These are phyloP conservation scores for Wallacemonas sp. DNA, from an alignment of 208 protist genomes.

Conservation along the genomic window DNA sequence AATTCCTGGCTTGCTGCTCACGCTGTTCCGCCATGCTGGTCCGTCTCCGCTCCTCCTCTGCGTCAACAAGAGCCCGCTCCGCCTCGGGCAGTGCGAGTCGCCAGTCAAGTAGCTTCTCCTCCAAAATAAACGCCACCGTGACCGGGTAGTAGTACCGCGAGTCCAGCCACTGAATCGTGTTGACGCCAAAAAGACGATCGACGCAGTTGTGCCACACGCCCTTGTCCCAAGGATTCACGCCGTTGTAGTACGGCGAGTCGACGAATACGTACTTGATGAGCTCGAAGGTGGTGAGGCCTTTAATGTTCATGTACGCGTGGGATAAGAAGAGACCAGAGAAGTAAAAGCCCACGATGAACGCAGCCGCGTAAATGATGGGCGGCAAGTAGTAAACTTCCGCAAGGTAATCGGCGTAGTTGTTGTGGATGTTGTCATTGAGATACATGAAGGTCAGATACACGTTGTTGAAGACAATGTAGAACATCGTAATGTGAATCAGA, in stretches of 20 bases:
- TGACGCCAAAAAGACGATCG: neutral
- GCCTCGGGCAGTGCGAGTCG: slow-evolving; percentile 32
- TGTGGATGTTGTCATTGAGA: slow-evolving; percentile 5
- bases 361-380: slow-evolving; percentile 32
- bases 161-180: slow-evolving; percentile 27
- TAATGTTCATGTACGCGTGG: slow-evolving; percentile 42
- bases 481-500: slow-evolving; percentile 37
- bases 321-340: slow-evolving; percentile 32
- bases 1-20: slow-evolving; percentile 15
- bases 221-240: slow-evolving; percentile 46
- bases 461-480: slow-evolving; percentile 39
- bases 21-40: slow-evolving; percentile 12
- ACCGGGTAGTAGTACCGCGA: slow-evolving; percentile 50
- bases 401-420: slow-evolving; percentile 22
- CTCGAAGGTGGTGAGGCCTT: slow-evolving; percentile 47
- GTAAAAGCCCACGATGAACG: slow-evolving; percentile 42
- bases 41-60: slow-evolving; percentile 13
- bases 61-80: slow-evolving; percentile 31
- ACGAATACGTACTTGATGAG: slow-evolving; percentile 32
- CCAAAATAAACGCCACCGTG: slow-evolving; percentile 36
- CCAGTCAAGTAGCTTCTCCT: slow-evolving; percentile 41
- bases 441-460: slow-evolving; percentile 26
- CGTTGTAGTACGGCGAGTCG: slow-evolving; percentile 34
- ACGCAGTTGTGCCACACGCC: slow-evolving; percentile 23
- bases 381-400: slow-evolving; percentile 30